Percentiles rank a stretch among this genome's conserved stretches.
phyloP scores from a whole-genome alignment of 2,329 filamentous ascomycete genomes.

The Thelonectria olida region DNA sequence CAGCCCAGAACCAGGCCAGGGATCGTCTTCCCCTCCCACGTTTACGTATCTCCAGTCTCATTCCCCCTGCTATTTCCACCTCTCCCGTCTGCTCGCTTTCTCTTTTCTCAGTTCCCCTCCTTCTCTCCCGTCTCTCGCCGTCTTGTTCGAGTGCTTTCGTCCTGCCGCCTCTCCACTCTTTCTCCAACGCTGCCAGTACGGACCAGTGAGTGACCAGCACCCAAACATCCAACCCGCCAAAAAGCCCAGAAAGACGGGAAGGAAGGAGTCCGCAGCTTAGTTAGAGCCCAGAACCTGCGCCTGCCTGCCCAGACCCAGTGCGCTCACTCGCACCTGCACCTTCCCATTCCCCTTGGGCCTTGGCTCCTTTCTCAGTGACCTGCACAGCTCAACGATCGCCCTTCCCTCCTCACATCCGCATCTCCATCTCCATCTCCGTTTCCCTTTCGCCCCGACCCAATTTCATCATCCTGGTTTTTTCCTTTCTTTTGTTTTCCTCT shows the following conservation, averaged over 20 bases:
- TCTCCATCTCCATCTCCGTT: slow-evolving; percentile 6
- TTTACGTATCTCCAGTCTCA: background rate
- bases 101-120: background rate
- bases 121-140: background rate
- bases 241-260: no score
- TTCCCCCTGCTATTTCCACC: background rate
- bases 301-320: background rate
- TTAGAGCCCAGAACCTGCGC: background rate
- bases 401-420: slow-evolving; percentile 31
- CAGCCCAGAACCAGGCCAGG: no score
- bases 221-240: no score
- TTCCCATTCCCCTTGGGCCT: slow-evolving; percentile 34
- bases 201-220: no score
- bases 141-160: no score
- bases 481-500: background rate
- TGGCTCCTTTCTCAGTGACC: slow-evolving; percentile 30
- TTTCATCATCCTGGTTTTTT: slow-evolving; percentile 3
- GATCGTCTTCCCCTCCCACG: no score
- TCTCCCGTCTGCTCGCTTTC: background rate
- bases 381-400: slow-evolving; percentile 25
- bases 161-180: no score
- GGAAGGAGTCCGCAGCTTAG: background rate
- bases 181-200: no score
- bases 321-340: background rate
- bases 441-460: slow-evolving; percentile 7